Base-by-base conservation (phyloP, 352 stramenopile species). In the Pythium utonaiense region DNA sequence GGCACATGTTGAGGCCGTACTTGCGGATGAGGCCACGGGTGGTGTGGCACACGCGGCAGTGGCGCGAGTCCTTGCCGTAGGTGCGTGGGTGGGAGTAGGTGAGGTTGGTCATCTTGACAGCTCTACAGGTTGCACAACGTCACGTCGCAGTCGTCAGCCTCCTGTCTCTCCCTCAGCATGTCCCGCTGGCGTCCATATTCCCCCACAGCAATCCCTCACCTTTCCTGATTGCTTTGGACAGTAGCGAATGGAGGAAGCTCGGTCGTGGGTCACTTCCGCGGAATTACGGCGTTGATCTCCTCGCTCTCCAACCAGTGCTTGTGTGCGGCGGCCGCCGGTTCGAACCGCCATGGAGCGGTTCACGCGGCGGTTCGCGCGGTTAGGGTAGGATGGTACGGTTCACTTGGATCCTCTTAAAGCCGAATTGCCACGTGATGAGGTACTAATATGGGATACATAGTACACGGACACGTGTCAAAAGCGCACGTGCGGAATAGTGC, bases 1-100 rank as follows among this genome's bases (percentile, higher is more conserved):
- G 90, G 89, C 95, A 98, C 84, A 98, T 97, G 78, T 96, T 94
- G 66, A 98, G 73, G 74, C 92, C 74, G 78, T 98, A 98, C 85
- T 98, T 98, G 75, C 91, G 84, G 80, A 98, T 98, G 56, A 98
- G 70, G 77, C 88, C 90, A 82, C 84, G 82, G 55, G 88, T 95
- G 50, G 88, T 96, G 69, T 93, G 81, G 83, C 89, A 97, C 66
- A 92, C 82, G 64, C 88, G 88, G 85, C 89, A 95, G 80, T 93
- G 85, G 66, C 82, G 83, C 70, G 85, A 95, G 80, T 95, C 85
- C 78, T 95, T 95, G 75, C 85, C 85, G 79, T 95, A 95, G 69
- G 71, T 93, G 66, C 85, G 82, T 53, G 82, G 82, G 83, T 95
- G 82, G 62, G 85, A 80, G 79, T 93, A 93, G 62, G 75, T 79